Conservation (phyloP, 1,284 basidiomycete genomes). For the Phellopilus nigrolimitatus region DNA sequence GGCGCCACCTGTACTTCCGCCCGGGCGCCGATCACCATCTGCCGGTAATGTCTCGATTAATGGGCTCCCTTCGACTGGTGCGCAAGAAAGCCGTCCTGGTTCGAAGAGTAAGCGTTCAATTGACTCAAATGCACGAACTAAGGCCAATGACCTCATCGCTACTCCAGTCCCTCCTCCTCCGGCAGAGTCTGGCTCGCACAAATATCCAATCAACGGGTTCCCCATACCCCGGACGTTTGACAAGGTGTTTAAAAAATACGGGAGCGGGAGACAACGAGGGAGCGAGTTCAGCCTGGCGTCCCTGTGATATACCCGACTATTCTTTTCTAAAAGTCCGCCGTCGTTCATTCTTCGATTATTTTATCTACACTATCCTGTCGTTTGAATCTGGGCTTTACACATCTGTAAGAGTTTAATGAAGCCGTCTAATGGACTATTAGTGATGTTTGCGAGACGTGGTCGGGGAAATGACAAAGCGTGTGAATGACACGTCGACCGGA, state of each 20-base stretch:
- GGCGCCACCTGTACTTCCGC: conserved; percentile 23
- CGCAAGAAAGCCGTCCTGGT: conserved; percentile 21
- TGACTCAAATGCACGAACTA: conserved; percentile 6
- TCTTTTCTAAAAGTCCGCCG: not conserved
- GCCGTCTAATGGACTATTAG: not conserved
- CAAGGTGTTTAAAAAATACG: conserved; percentile 46
- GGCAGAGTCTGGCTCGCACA: conserved; percentile 59
- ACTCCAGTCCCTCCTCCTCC: conserved; percentile 69
- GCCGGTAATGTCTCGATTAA: conserved; percentile 20
- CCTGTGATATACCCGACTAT: conserved; percentile 30
- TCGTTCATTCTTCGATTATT: not conserved
- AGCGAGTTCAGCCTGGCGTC: conserved; percentile 60
- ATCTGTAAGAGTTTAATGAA: conserved; percentile 10
- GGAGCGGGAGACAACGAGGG: conserved; percentile 58
- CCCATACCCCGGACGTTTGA: conserved; percentile 69
- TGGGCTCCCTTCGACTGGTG: conserved; percentile 25
- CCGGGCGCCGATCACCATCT: conserved; percentile 24
- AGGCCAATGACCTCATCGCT: conserved; percentile 18
- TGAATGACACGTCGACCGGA: no score
- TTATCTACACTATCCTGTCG: conserved; percentile 5
- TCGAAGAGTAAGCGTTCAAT: conserved; percentile 48
- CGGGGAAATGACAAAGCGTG: not conserved
- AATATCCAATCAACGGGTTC: conserved; percentile 67
- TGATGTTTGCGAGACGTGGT: not conserved
- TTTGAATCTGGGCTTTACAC: conserved; percentile 1